Evolutionary conservation across 2,329 filamentous ascomycete genomes (phyloP).

Genomic region (Lasiodiplodia gonubiensis): DNA sequence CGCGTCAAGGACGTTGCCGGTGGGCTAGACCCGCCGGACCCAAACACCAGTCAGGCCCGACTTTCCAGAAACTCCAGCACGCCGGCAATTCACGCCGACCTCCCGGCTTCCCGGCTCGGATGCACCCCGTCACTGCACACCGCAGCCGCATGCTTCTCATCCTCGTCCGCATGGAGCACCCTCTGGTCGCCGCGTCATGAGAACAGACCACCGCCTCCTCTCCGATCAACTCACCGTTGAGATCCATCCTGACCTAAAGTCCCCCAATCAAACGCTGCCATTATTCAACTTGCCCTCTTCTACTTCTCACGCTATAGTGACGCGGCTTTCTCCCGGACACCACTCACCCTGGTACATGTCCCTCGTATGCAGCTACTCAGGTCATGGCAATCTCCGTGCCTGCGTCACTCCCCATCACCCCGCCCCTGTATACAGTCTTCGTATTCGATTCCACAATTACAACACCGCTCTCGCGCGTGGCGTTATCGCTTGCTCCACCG

Average conservation of each 20-base stretch:
- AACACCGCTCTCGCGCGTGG: too few relatives aligned
- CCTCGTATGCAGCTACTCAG: neutral
- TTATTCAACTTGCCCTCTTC: too few relatives aligned
- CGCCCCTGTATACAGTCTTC: neutral
- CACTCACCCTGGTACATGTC: too few relatives aligned
- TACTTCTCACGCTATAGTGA: too few relatives aligned
- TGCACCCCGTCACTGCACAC: neutral
- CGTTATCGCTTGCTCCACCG: too few relatives aligned
- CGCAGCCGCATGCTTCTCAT: neutral
- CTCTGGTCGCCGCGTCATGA: neutral
- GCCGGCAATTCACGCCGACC: neutral
- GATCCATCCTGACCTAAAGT: too few relatives aligned
- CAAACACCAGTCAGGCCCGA: neutral
- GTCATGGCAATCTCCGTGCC: neutral
- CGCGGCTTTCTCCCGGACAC: too few relatives aligned
- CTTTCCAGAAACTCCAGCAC: neutral
- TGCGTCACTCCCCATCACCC: neutral
- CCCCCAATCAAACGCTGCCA: neutral
- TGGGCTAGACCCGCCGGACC: neutral
- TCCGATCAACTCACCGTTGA: neutral
- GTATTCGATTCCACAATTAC: neutral
- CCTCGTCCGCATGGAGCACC: neutral
- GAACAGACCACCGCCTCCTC: neutral
- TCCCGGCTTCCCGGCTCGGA: neutral
- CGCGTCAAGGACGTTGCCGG: neutral